phyloP scores from a whole-genome alignment of 352 stramenopile genomes.

The Globisporangium rhizosaccharum region DNA sequence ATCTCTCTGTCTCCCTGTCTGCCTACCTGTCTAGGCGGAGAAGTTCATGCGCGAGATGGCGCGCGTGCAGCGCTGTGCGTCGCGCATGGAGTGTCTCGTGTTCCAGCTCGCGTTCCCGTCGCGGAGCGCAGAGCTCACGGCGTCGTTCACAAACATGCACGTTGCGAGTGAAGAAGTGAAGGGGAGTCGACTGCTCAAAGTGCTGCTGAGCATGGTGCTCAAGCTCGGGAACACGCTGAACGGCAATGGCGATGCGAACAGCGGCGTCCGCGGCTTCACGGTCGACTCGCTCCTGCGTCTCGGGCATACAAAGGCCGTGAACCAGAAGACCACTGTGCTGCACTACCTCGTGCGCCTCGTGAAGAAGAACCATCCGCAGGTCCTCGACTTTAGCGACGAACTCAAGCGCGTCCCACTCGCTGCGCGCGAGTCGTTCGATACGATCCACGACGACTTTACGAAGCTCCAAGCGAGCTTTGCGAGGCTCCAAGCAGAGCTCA shows the following conservation, averaged over 20 bases:
- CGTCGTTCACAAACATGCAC: conserved; percentile 79
- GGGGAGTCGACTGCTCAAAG: conserved; percentile 89
- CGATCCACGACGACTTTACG: conserved; percentile 54
- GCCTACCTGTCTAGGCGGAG: conserved; percentile 36
- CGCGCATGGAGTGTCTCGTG: conserved; percentile 74
- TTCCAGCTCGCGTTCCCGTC: conserved; percentile 73
- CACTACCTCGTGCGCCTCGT: conserved; percentile 96
- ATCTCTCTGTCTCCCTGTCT: conserved; percentile 4
- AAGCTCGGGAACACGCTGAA: conserved; percentile 97
- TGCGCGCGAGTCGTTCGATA: conserved; percentile 76
- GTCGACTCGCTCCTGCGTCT: conserved; percentile 93
- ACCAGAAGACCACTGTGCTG: conserved; percentile 98
- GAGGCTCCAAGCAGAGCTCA: conserved; percentile 41
- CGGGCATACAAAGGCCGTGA: conserved; percentile 93
- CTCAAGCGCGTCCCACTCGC: conserved; percentile 79
- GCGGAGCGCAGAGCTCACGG: conserved; percentile 75
- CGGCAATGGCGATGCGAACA: conserved; percentile 71
- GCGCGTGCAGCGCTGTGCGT: conserved; percentile 63
- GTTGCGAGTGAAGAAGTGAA: conserved; percentile 93
- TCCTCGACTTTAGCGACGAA: conserved; percentile 92
- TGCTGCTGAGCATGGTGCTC: conserved; percentile 95
- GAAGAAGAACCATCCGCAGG: conserved; percentile 91
- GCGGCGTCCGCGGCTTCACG: conserved; percentile 92
- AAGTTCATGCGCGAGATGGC: conserved; percentile 88
- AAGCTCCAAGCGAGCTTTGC: conserved; percentile 48